Conservation (phyloP, 1,139 yeast genomes). For the Lizanozyma gosingica region DNA sequence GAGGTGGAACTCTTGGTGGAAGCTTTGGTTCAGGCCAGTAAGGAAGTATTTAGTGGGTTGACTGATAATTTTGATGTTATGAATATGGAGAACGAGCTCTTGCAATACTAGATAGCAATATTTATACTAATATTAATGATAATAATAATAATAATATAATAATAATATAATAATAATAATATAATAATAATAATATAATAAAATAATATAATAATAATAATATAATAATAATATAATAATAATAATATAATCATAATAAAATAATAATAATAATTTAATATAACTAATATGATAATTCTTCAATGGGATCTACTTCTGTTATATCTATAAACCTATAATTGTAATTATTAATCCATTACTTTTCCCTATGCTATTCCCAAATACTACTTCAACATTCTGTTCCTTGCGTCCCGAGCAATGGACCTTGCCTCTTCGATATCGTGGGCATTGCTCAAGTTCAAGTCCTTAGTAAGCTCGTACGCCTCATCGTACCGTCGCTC, state of each 20-base stretch:
- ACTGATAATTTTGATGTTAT: constrained; percentile 6
- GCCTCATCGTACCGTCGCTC: constrained; percentile 58
- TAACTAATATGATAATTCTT: no score
- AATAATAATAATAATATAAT: no score
- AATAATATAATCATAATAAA: no score
- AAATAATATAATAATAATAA: no score
- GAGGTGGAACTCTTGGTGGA: constrained; percentile 9
- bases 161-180: no score
- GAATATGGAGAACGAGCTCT: constrained; percentile 5
- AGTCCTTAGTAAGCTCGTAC: constrained; percentile 62
- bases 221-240: no score
- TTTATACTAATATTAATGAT: no score
- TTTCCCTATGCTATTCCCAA: constrained; percentile 5
- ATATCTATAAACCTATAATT: constrained; percentile 5
- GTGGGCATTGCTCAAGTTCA: constrained; percentile 70
- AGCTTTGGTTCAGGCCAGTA: constrained; percentile 5
- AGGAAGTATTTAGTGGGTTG: constrained; percentile 8
- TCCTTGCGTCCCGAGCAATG: constrained; percentile 65
- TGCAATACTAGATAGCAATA: constrained; percentile 1
- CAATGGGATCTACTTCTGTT: no score
- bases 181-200: no score
- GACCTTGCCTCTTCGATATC: constrained; percentile 87
- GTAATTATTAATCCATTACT: constrained; percentile 10
- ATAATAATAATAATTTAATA: no score
- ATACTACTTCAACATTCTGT: constrained; percentile 26